A percentile compares a stretch with the other conserved stretches of the same genome.
These are phyloP conservation scores for Asterochloris sp. DNA, from an alignment of 139 green algal genomes.

Conservation along the genomic window DNA sequence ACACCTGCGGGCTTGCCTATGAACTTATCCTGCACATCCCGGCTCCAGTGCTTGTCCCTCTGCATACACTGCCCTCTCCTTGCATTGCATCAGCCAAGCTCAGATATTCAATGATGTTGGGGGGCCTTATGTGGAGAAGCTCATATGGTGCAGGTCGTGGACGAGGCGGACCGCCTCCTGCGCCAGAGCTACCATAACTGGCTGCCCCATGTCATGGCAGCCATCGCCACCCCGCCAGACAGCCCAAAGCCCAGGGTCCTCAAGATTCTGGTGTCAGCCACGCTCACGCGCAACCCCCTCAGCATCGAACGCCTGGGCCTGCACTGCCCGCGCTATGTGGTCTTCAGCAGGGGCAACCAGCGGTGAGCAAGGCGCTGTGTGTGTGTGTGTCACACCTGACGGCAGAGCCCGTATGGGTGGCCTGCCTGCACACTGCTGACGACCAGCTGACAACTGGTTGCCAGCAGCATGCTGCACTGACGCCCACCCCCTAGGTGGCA, in stretches of 20 bases:
- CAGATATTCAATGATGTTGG: too few relatives aligned
- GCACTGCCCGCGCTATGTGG: slow-evolving; percentile 73
- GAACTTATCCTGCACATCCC: background rate
- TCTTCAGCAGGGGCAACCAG: slow-evolving; percentile 2
- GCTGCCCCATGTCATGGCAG: slow-evolving; percentile 69
- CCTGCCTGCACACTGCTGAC: too few relatives aligned
- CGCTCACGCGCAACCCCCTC: slow-evolving; percentile 84
- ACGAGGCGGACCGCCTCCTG: slow-evolving; percentile 91
- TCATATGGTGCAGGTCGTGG: slow-evolving; percentile 59
- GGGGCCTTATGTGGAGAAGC: too few relatives aligned
- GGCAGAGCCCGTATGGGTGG: too few relatives aligned
- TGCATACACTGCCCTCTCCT: background rate
- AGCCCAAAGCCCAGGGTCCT: slow-evolving; percentile 34
- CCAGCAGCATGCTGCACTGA: too few relatives aligned
- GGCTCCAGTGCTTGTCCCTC: background rate
- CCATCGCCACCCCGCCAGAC: background rate
- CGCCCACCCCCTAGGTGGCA: too few relatives aligned
- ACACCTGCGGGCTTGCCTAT: background rate
- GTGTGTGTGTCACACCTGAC: too few relatives aligned
- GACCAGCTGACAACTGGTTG: too few relatives aligned
- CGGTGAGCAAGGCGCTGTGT: too few relatives aligned
- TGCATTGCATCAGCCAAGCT: too few relatives aligned
- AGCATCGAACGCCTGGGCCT: slow-evolving; percentile 78
- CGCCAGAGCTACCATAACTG: slow-evolving; percentile 92
- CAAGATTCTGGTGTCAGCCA: slow-evolving; percentile 89